Conservation (phyloP, 1,284 basidiomycete species). For the Calocybe gambosa region DNA sequence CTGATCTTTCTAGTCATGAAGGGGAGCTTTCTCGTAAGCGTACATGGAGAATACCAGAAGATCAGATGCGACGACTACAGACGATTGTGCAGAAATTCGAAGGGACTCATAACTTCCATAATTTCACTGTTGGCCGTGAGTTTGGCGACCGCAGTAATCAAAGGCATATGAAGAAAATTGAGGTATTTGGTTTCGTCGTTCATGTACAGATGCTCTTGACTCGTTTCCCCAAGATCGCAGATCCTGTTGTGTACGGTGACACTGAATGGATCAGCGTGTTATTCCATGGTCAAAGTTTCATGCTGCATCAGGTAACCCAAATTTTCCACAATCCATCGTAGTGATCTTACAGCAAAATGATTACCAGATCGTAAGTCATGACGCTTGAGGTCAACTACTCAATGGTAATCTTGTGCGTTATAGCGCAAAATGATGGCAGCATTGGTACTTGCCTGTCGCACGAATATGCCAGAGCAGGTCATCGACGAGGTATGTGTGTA, state of each 20-base stretch:
- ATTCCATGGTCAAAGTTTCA: slow-evolving; percentile 97
- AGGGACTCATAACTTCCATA: slow-evolving; percentile 94
- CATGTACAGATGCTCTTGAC: not conserved
- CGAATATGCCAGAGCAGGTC: slow-evolving; percentile 65
- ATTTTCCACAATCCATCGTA: not conserved
- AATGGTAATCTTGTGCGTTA: not conserved
- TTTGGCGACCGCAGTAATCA: slow-evolving; percentile 79
- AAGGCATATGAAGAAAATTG: slow-evolving; percentile 81
- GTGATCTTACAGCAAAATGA: not conserved
- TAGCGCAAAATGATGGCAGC: slow-evolving; percentile 97
- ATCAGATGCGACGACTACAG: slow-evolving; percentile 54
- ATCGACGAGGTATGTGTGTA: slow-evolving; percentile 55
- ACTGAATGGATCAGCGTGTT: slow-evolving; percentile 95
- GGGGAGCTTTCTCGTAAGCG: slow-evolving; percentile 61
- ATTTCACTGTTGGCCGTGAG: slow-evolving; percentile 89
- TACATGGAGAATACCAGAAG: slow-evolving; percentile 56
- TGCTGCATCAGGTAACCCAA: slow-evolving; percentile 84
- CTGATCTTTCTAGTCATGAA: slow-evolving; percentile 34
- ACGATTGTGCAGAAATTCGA: slow-evolving; percentile 59
- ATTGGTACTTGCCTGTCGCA: slow-evolving; percentile 75
- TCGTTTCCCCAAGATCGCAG: slow-evolving; percentile 46
- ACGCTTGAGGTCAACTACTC: not conserved
- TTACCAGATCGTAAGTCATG: slow-evolving; percentile 24
- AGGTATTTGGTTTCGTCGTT: slow-evolving; percentile 40
- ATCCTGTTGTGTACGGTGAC: slow-evolving; percentile 80